Percentiles rank a stretch among this genome's conserved stretches.
Evolutionary conservation across 257 asterid genomes (phyloP).

Genomic region (Petunia axillaris): DNA sequence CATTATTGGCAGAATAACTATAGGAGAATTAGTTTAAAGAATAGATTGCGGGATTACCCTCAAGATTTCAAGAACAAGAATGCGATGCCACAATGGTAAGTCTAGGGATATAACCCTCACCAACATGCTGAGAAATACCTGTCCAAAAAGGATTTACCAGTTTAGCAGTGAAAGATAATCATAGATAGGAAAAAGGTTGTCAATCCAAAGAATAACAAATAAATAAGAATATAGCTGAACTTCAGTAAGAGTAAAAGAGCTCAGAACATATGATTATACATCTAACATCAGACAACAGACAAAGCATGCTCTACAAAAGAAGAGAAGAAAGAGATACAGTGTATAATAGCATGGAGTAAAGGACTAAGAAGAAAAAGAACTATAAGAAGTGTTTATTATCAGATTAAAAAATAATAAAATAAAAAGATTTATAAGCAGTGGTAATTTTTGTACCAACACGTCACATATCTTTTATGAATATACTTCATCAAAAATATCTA

Average conservation of each 20-base stretch:
- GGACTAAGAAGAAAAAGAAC: not conserved
- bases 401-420: too few species aligned
- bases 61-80: constrained; percentile 93
- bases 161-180: constrained; percentile 17
- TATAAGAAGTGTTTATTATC: not conserved
- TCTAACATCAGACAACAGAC: not conserved
- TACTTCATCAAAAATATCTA: not conserved
- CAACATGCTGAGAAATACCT: constrained; percentile 98
- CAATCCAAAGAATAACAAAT: not conserved
- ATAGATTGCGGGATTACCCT: constrained; percentile 61
- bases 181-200: constrained; percentile 8
- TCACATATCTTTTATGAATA: constrained; percentile 9
- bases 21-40: not conserved
- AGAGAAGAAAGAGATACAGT: not conserved
- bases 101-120: constrained; percentile 86
- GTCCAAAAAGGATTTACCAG: constrained; percentile 29
- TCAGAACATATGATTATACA: not conserved
- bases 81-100: constrained; percentile 98
- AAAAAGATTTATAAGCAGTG: not conserved
- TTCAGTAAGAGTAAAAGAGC: constrained; percentile 1
- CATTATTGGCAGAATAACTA: not conserved
- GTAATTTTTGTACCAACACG: not conserved
- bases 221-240: not conserved
- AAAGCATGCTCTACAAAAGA: constrained; percentile 7
- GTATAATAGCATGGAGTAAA: constrained; percentile 2